A percentile compares a stretch with the other conserved stretches of the same genome.
Conservation (phyloP, 1,284 basidiomycete genomes). For the Fomitopsis betulina region DNA sequence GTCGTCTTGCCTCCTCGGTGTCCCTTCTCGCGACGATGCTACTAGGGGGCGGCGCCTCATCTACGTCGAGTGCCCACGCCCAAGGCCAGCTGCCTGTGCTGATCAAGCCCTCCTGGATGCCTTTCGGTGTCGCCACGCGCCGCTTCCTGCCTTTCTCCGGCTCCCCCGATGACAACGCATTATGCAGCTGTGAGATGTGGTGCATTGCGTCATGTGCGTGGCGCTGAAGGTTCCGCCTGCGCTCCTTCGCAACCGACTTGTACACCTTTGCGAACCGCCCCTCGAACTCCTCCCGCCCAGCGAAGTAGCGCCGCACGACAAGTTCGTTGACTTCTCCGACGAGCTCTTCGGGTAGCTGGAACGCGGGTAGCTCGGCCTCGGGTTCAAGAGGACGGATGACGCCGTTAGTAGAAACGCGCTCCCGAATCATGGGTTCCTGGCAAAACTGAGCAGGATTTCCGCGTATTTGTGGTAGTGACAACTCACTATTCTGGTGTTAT, state of each 20-base stretch:
- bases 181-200: conserved; percentile 44
- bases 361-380: conserved; percentile 41
- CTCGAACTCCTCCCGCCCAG: conserved; percentile 51
- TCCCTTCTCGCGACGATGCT: conserved; percentile 78
- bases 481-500: conserved; percentile 46
- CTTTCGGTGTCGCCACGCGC: conserved; percentile 29
- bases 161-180: conserved; percentile 25
- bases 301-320: conserved; percentile 59
- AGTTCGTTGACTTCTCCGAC: conserved; percentile 70
- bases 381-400: conserved; percentile 57
- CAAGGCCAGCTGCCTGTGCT: conserved; percentile 57
- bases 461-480: neutral
- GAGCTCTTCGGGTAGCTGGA: conserved; percentile 49
- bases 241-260: conserved; percentile 55
- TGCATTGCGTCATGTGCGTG: conserved; percentile 49
- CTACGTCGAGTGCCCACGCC: conserved; percentile 72
- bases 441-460: neutral
- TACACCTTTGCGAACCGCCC: conserved; percentile 55
- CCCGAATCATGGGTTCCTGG: conserved; percentile 64
- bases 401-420: conserved; percentile 58
- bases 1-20: conserved; percentile 64
- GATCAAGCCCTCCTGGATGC: conserved; percentile 45
- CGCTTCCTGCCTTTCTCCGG: conserved; percentile 15
- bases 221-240: conserved; percentile 52
- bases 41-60: conserved; percentile 75